Evolutionary conservation across 805 yeast genomes (phyloP).

Genomic region (Kluyveromyces aestuarii): DNA sequence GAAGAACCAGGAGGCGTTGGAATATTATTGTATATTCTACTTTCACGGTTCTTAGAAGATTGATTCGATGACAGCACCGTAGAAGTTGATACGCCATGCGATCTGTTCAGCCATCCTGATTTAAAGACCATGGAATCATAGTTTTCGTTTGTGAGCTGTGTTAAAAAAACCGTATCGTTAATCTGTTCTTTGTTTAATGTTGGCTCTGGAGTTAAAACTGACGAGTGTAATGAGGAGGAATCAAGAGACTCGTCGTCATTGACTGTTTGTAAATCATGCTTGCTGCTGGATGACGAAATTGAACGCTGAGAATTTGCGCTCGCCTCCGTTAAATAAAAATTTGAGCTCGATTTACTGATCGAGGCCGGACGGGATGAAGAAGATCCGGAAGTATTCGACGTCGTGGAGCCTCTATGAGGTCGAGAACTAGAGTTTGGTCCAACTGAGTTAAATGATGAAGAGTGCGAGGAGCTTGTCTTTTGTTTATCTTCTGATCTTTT

Average conservation of each 20-base stretch:
- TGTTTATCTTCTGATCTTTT: constrained; percentile 4
- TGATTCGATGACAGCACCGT: not conserved
- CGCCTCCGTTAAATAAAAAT: not conserved
- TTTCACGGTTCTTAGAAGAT: constrained; percentile 14
- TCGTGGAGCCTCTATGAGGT: not conserved
- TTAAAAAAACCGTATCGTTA: not conserved
- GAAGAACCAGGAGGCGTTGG: constrained; percentile 14
- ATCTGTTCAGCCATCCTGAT: constrained; percentile 53
- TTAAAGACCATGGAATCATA: constrained; percentile 36
- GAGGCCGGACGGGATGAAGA: not conserved
- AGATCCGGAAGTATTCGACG: not conserved
- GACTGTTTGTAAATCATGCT: constrained; percentile 1
- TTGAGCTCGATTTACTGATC: not conserved
- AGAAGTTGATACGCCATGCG: constrained; percentile 23
- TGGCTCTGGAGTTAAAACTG: not conserved
- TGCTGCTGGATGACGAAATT: constrained; percentile 1
- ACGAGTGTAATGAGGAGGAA: not conserved
- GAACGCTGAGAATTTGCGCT: constrained; percentile 1
- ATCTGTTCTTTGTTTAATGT: not conserved
- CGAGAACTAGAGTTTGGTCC: not conserved
- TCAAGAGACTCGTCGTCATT: not conserved
- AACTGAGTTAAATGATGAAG: not conserved
- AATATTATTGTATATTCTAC: constrained; percentile 14
- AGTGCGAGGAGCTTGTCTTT: not conserved
- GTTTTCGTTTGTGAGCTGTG: constrained; percentile 15